Evolutionary conservation across 345 rosid species (phyloP).

Genomic region (Camelina sativa): DNA sequence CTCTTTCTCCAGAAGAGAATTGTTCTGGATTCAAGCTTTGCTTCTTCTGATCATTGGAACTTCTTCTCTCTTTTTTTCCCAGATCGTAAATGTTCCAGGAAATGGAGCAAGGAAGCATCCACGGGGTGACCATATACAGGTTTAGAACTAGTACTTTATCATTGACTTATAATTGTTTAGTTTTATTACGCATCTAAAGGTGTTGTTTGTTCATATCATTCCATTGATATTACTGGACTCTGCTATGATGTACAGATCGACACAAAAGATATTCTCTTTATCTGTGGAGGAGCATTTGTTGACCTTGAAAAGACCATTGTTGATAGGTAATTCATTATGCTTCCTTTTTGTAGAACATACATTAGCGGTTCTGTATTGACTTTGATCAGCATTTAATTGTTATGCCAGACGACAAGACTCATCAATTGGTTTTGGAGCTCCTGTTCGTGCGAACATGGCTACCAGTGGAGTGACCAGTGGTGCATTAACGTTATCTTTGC

Average conservation of each 20-base stretch:
- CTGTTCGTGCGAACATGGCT: constrained; percentile 96
- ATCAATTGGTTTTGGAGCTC: constrained; percentile 98
- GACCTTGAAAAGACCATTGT: constrained; percentile 94
- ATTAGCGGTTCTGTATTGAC: constrained; percentile 20
- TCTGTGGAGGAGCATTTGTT: constrained; percentile 96
- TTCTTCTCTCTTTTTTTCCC: constrained; percentile 42
- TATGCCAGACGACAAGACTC: constrained; percentile 83
- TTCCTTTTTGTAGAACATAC: constrained; percentile 7
- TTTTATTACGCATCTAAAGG: background rate
- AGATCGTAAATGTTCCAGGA: constrained; percentile 97
- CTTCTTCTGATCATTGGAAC: constrained; percentile 22
- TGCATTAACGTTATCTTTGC: constrained; percentile 77
- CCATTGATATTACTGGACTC: constrained; percentile 16
- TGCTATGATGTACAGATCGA: constrained; percentile 63
- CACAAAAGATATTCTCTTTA: constrained; percentile 92
- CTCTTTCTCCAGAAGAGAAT: background rate
- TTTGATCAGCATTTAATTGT: constrained; percentile 29
- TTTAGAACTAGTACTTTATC: constrained; percentile 34
- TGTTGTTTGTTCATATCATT: constrained; percentile 17
- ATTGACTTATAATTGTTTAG: background rate
- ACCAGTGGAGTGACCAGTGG: constrained; percentile 70
- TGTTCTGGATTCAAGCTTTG: constrained; percentile 11
- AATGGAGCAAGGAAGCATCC: constrained; percentile 99
- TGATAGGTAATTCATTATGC: constrained; percentile 63
- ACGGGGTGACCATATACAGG: constrained; percentile 96